Evolutionary conservation across 1,284 basidiomycete species (phyloP), one percentile per base, ranked within the genome.

Genomic region (Apiotrichum akiyoshidainum): DNA sequence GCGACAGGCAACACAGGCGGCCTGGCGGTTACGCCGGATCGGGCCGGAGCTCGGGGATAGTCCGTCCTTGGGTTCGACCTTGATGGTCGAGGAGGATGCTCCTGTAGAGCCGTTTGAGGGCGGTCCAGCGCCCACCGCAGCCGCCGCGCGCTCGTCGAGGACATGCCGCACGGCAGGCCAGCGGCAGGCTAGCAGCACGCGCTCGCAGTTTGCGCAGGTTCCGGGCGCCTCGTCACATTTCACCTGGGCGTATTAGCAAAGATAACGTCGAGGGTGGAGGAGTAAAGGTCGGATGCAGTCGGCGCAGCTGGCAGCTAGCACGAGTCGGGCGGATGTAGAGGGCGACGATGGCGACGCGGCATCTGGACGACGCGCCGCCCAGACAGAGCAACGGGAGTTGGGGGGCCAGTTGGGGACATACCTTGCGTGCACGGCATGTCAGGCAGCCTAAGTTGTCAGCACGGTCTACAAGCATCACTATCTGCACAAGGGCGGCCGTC

Each of bases 221-320:
- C 61, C 65, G 1, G 65, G 63, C 16, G 54, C 49, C 37, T 67
- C 65, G 37, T 67, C 65, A 40, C 65, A 67, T 50, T 67, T 67
- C 41, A 66, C 60, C 65, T 66, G 44, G 34, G n/a, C 4, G 46
- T 16, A 35, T 49, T 21, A 50, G 48, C 42, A 31, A 31, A 31
- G 26, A 31, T 31, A 3, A 31, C 26, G 26, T 31, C 26, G 26
- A 31, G 26, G 26, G 21, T 22, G 44, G n/a, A n/a, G n/a, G n/a
- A n/a, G n/a, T n/a, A n/a, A n/a, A n/a, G n/a, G n/a, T 10, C 11
- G n/a, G 3, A 11, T 11, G 2, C n/a, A 11, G 46, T 31, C 26
- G 26, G 26, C 26, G 26, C 26, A 31, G 26, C 7, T 4, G 26
- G 26, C 26, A 31, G 26, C 4, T 7, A 31, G 26, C 26, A 31